Conservation (phyloP, 2,329 filamentous ascomycete species). For the Verruconis gallopava region DNA sequence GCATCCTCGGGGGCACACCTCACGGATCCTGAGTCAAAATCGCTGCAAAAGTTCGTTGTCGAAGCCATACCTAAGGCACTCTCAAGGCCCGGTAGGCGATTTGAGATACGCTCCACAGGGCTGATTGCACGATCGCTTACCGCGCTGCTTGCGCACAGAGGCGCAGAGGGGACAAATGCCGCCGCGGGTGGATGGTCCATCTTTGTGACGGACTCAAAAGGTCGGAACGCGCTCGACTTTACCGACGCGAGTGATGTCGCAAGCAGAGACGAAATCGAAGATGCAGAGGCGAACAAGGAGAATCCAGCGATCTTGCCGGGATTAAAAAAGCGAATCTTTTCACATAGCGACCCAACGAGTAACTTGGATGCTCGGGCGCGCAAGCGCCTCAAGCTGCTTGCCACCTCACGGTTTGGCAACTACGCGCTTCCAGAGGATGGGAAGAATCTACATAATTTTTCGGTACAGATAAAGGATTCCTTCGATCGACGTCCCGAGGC, state of each 20-base stretch:
- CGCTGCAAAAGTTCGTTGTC: slow-evolving; percentile 43
- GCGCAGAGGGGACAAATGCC: slow-evolving; percentile 54
- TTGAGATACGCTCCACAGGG: slow-evolving; percentile 53
- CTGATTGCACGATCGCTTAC: slow-evolving; percentile 59
- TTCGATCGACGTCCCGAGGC: slow-evolving; percentile 18
- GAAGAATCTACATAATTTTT: slow-evolving; percentile 31
- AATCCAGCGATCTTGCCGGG: not conserved
- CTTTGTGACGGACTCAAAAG: slow-evolving; percentile 45
- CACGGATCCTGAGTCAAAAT: slow-evolving; percentile 6
- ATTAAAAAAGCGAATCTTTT: slow-evolving; percentile 10
- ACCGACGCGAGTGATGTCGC: slow-evolving; percentile 15
- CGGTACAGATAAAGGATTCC: slow-evolving; percentile 36
- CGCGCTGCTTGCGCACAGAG: slow-evolving; percentile 55
- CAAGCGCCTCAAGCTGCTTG: slow-evolving; percentile 50
- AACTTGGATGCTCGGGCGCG: not conserved
- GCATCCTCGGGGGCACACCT: slow-evolving; percentile 23
- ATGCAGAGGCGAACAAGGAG: slow-evolving; percentile 2
- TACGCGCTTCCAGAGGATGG: slow-evolving; percentile 25
- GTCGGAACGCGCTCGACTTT: slow-evolving; percentile 36
- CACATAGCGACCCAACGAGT: slow-evolving; percentile 54
- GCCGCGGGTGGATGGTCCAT: slow-evolving; percentile 69
- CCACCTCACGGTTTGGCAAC: slow-evolving; percentile 58
- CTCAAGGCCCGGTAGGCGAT: slow-evolving; percentile 60
- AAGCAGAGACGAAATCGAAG: slow-evolving; percentile 1
- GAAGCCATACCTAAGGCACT: slow-evolving; percentile 74